A percentile compares a stretch with the other conserved stretches of the same genome.
Conservation (phyloP, 306 rosid genomes). For the Hippophae rhamnoides region DNA sequence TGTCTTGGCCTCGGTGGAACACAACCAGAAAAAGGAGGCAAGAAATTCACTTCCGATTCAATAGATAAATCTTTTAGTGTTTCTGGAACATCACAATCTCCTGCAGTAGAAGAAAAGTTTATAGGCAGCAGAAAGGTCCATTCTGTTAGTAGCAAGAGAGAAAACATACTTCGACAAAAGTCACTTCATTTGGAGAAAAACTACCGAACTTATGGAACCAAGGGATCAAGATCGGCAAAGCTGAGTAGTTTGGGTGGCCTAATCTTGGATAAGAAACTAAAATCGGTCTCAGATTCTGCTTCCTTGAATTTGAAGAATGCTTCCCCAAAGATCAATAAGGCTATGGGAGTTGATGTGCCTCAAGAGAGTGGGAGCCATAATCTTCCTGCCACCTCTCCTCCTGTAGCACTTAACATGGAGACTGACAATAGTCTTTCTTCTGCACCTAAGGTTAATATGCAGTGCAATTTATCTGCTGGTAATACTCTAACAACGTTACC, state of each 20-base stretch:
- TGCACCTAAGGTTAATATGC: too few species aligned
- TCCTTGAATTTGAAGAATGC: constrained; percentile 23
- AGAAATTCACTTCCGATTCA: constrained; percentile 12
- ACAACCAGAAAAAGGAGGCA: constrained; percentile 5
- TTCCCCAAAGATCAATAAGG: constrained; percentile 22
- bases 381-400: too few species aligned
- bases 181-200: constrained; percentile 36
- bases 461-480: too few species aligned
- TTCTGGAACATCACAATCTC: constrained; percentile 8
- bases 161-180: constrained; percentile 37
- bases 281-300: constrained; percentile 31
- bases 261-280: constrained; percentile 36
- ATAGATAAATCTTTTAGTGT: constrained; percentile 23
- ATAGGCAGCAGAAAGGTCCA: constrained; percentile 29
- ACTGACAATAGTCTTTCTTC: too few species aligned
- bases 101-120: constrained; percentile 31
- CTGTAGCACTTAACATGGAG: too few species aligned
- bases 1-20: neutral
- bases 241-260: constrained; percentile 26
- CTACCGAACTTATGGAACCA: constrained; percentile 36
- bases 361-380: too few species aligned
- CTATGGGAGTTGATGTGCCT: neutral
- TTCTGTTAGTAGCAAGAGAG: constrained; percentile 29
- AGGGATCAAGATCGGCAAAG: constrained; percentile 35
- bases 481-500: too few species aligned